phyloP scores from a whole-genome alignment of 2,329 filamentous ascomycete genomes.

The Stagonosporopsis tanaceti region DNA sequence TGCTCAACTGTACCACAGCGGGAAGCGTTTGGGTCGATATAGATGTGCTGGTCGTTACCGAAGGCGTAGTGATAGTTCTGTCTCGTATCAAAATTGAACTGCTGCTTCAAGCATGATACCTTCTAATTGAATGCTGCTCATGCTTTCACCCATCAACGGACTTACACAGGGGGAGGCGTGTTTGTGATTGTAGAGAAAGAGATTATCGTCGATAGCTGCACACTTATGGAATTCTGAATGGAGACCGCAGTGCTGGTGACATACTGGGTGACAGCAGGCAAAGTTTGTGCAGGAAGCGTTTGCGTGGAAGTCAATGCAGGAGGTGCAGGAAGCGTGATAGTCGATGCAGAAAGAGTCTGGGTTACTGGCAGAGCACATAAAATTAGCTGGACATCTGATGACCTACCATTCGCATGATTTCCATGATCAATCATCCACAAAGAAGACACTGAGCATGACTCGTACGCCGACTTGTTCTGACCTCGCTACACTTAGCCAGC shows the following conservation, averaged over 20 bases:
- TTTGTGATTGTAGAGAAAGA: background rate
- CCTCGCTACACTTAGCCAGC: background rate
- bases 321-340: too few relatives aligned
- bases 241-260: background rate
- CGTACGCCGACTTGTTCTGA: background rate
- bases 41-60: background rate
- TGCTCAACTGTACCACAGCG: background rate
- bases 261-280: background rate
- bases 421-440: background rate
- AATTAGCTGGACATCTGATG: background rate
- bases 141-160: background rate
- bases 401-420: background rate
- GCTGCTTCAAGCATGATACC: background rate
- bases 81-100: background rate
- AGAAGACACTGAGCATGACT: background rate
- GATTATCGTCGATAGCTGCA: background rate
- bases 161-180: background rate
- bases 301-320: background rate
- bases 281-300: constrained; percentile 5
- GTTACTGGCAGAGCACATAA: background rate
- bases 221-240: background rate
- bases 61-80: background rate
- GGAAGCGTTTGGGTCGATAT: constrained; percentile 2
- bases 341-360: background rate
- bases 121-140: background rate